Conservation (phyloP, 1,139 yeast genomes). For the Neolecta irregularis region DNA sequence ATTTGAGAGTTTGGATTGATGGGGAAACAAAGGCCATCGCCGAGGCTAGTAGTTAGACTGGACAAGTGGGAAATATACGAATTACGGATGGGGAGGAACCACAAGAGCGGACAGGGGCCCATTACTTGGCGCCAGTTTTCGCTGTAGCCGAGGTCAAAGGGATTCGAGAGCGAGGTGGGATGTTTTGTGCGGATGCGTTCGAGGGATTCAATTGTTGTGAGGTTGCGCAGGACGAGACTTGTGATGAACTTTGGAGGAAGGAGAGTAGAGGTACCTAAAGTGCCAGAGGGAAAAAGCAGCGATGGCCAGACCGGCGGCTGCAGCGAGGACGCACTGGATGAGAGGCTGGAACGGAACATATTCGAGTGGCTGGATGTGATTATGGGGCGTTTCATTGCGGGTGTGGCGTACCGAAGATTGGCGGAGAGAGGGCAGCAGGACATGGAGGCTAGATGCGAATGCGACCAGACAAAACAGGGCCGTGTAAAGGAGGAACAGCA, state of each 20-base stretch:
- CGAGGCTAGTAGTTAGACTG: conserved; percentile 1
- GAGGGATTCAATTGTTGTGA: conserved; percentile 71
- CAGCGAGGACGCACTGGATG: neutral
- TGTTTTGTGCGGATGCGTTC: conserved; percentile 36
- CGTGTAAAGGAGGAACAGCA: conserved; percentile 55
- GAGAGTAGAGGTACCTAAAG: conserved; percentile 48
- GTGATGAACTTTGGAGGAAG: conserved; percentile 46
- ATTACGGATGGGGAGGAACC: conserved; percentile 53
- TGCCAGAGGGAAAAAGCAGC: conserved; percentile 41
- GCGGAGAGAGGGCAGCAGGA: conserved; percentile 8
- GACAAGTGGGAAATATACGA: conserved; percentile 20
- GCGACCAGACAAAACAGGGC: conserved; percentile 35
- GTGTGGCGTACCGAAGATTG: no score
- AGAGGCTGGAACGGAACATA: no score
- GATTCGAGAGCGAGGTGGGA: conserved; percentile 33
- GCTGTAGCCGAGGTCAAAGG: conserved; percentile 55
- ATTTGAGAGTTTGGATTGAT: no score
- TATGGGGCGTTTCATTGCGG: no score
- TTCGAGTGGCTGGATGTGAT: no score
- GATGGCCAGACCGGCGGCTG: conserved; percentile 34
- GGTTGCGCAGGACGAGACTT: conserved; percentile 41
- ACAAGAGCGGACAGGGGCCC: conserved; percentile 50
- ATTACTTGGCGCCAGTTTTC: conserved; percentile 53
- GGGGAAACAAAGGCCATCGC: neutral
- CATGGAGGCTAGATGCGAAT: conserved; percentile 17